A percentile compares a stretch with the other conserved stretches of the same genome.
Evolutionary conservation across 192 early-diverging fungal species (phyloP).

Genomic region (Mortierella hygrophila): DNA sequence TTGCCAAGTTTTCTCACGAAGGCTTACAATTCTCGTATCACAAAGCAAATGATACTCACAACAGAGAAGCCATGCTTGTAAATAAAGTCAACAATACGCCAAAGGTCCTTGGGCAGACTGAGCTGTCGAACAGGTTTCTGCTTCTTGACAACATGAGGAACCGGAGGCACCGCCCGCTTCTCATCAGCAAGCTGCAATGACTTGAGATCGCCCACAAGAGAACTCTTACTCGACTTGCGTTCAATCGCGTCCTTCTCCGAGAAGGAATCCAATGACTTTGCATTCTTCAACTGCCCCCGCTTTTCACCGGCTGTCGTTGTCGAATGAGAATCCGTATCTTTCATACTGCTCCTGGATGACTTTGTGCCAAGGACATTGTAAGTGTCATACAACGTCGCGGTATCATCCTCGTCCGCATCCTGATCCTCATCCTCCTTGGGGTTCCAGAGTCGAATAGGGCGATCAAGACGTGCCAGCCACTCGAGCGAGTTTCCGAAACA

Average conservation of each 20-base stretch:
- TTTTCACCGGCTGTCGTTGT: neutral
- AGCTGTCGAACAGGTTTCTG: slow-evolving; percentile 40
- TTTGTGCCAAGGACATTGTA: slow-evolving; percentile 58
- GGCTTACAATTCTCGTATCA: no score
- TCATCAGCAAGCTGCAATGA: slow-evolving; percentile 8
- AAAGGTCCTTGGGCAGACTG: slow-evolving; percentile 76
- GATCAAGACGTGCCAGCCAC: slow-evolving; percentile 69
- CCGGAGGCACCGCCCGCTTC: neutral
- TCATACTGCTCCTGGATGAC: slow-evolving; percentile 59
- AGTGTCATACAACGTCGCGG: slow-evolving; percentile 60
- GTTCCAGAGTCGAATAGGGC: slow-evolving; percentile 68
- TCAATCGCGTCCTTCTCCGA: neutral
- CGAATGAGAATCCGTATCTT: slow-evolving; percentile 24
- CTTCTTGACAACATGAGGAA: slow-evolving; percentile 18
- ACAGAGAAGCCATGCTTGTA: slow-evolving; percentile 74
- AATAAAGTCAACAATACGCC: slow-evolving; percentile 79
- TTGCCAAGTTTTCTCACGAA: no score
- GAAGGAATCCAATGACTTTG: slow-evolving; percentile 37
- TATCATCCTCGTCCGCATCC: slow-evolving; percentile 42
- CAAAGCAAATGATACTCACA: slow-evolving; percentile 53
- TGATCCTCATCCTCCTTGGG: slow-evolving; percentile 55
- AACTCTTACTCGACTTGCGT: slow-evolving; percentile 5
- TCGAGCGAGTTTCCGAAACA: slow-evolving; percentile 84
- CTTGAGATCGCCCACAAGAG: neutral
- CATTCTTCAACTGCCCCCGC: slow-evolving; percentile 35